Percentiles rank a stretch among this genome's conserved stretches.
Conservation (phyloP, 1,284 basidiomycete species). For the Ustilago shanxiensis region DNA sequence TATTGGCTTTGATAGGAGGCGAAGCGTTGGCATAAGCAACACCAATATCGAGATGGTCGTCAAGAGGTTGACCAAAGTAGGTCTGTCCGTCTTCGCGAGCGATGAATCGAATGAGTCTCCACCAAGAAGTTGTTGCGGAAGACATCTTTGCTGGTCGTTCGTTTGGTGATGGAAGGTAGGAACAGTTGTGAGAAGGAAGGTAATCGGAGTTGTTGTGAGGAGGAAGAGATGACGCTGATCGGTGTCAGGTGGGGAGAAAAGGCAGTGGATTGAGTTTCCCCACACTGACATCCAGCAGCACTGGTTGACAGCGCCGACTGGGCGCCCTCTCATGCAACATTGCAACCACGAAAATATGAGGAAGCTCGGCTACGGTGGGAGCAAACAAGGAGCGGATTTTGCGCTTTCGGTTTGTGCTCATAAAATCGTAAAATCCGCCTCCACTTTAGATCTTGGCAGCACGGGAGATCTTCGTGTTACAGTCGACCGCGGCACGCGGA, state of each 20-base stretch:
- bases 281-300: constrained; percentile 3
- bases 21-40: constrained; percentile 32
- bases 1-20: constrained; percentile 24
- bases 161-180: neutral
- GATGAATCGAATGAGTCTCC: constrained; percentile 58
- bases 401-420: neutral
- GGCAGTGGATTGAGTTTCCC: constrained; percentile 6
- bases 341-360: too few species aligned
- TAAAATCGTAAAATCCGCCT: constrained; percentile 22
- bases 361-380: neutral
- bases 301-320: too few species aligned
- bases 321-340: neutral
- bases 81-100: constrained; percentile 52
- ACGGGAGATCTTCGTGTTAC: neutral
- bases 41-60: constrained; percentile 44
- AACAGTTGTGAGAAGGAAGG: neutral
- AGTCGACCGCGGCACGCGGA: neutral
- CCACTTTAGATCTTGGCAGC: too few species aligned
- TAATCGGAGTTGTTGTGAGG: neutral
- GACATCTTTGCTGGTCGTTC: neutral
- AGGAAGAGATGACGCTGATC: too few species aligned
- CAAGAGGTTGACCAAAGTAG: constrained; percentile 56
- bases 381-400: neutral
- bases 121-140: constrained; percentile 34
- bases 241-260: neutral